phyloP scores from a whole-genome alignment of 768 basidiomycete species.

The Roridomyces roridus region DNA sequence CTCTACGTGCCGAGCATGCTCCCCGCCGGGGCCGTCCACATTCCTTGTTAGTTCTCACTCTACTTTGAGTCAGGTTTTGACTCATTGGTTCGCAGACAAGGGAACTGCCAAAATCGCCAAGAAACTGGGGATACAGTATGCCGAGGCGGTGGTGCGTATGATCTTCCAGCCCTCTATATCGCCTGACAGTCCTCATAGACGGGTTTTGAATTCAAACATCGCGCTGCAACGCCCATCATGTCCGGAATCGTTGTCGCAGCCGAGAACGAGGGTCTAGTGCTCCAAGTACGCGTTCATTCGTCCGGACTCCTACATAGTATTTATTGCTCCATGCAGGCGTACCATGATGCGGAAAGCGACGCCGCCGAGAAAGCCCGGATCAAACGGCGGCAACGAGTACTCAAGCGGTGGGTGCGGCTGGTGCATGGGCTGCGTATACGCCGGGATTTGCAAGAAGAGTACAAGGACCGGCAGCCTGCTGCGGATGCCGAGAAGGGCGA shows the following conservation, averaged over 20 bases:
- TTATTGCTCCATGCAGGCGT: slow-evolving; percentile 62
- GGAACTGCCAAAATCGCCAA: slow-evolving; percentile 89
- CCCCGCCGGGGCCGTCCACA: slow-evolving; percentile 82
- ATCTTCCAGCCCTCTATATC: no score
- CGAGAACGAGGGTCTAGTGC: slow-evolving; percentile 74
- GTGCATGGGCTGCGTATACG: slow-evolving; percentile 89
- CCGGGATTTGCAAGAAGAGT: slow-evolving; percentile 81
- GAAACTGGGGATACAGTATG: slow-evolving; percentile 86
- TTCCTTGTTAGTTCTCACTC: slow-evolving; percentile 76
- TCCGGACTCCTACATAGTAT: slow-evolving; percentile 9
- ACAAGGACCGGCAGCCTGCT: slow-evolving; percentile 45
- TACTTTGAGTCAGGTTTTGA: neutral
- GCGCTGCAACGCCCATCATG: slow-evolving; percentile 83
- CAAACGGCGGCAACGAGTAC: slow-evolving; percentile 78
- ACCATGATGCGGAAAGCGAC: slow-evolving; percentile 78
- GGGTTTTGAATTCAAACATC: slow-evolving; percentile 96
- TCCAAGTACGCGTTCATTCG: slow-evolving; percentile 64
- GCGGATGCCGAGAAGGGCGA: slow-evolving; percentile 22
- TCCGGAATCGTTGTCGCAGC: slow-evolving; percentile 87
- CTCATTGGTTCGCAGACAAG: slow-evolving; percentile 62
- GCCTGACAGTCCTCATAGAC: slow-evolving; percentile 63
- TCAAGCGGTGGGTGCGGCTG: slow-evolving; percentile 89
- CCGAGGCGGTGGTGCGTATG: slow-evolving; percentile 89
- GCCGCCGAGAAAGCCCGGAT: slow-evolving; percentile 77
- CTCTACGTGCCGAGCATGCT: slow-evolving; percentile 96